phyloP scores from a whole-genome alignment of 306 rosid genomes.

The Benincasa hispida region DNA sequence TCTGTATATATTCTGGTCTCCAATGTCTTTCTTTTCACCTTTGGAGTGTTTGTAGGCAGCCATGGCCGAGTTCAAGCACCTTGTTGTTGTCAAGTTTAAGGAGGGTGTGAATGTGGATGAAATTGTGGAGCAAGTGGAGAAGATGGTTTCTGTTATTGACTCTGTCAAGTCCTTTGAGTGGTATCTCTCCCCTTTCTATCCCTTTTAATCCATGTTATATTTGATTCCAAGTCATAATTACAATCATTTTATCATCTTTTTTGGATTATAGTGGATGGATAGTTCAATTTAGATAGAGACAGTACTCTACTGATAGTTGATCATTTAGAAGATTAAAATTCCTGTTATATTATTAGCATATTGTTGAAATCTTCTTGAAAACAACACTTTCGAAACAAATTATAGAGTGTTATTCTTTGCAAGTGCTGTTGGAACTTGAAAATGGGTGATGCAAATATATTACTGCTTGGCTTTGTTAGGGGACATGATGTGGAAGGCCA shows the following conservation, averaged over 20 bases:
- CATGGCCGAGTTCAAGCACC: conserved; percentile 79
- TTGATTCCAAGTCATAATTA: background rate
- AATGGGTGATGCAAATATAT: background rate
- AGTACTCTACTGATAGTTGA: background rate
- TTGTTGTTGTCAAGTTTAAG: conserved; percentile 80
- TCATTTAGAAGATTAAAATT: background rate
- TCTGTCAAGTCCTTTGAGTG: conserved; percentile 74
- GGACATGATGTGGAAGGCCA: conserved; percentile 71
- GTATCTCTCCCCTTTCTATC: conserved; percentile 11
- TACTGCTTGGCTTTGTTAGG: conserved; percentile 23
- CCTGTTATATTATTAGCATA: background rate
- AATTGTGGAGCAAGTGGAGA: conserved; percentile 53
- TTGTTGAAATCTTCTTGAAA: background rate
- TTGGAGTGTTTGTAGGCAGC: background rate
- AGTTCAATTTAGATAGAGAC: background rate
- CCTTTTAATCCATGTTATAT: no score
- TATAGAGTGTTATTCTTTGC: background rate
- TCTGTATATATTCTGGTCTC: background rate
- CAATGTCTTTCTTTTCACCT: background rate
- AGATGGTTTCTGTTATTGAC: conserved; percentile 59
- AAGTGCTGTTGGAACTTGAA: background rate
- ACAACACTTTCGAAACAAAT: background rate
- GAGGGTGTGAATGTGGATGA: conserved; percentile 59
- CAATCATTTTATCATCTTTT: background rate
- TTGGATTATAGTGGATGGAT: background rate